These are phyloP conservation scores for Tetrapisispora pingtungensis DNA, from an alignment of 805 yeast genomes.

Conservation along the genomic window DNA sequence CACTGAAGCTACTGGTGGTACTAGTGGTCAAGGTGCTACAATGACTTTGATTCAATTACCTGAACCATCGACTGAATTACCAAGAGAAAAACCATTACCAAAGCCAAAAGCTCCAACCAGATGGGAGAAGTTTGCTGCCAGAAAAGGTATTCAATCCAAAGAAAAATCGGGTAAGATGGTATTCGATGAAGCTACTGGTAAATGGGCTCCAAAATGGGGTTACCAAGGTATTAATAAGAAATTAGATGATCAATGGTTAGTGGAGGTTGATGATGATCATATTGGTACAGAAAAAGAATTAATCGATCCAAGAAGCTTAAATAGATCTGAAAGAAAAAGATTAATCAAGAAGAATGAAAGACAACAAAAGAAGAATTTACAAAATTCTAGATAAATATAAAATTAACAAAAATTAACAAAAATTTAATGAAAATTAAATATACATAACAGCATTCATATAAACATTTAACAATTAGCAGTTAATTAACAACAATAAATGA, in stretches of 20 bases:
- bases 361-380: slow-evolving; percentile 78
- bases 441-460: not conserved
- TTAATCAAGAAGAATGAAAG: slow-evolving; percentile 53
- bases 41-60: slow-evolving; percentile 82
- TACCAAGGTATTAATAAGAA: slow-evolving; percentile 87
- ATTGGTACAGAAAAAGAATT: slow-evolving; percentile 51
- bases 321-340: slow-evolving; percentile 73
- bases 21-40: slow-evolving; percentile 51
- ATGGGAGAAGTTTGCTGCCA: slow-evolving; percentile 95
- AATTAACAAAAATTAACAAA: too few relatives aligned
- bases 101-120: slow-evolving; percentile 85
- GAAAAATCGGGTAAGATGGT: slow-evolving; percentile 83
- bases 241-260: slow-evolving; percentile 86
- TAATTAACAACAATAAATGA: not conserved
- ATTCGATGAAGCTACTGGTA: slow-evolving; percentile 78
- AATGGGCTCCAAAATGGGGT: slow-evolving; percentile 99
- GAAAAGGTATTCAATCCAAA: slow-evolving; percentile 88
- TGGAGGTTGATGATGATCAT: slow-evolving; percentile 76
- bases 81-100: slow-evolving; percentile 94
- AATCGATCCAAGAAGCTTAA: slow-evolving; percentile 77
- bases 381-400: not conserved
- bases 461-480: too few relatives aligned
- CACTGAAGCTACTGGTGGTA: slow-evolving; percentile 52
- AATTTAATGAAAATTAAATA: not conserved
- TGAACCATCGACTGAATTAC: slow-evolving; percentile 67